Evolutionary conservation across 495 filamentous ascomycete genomes (phyloP).

Genomic region (Neurospora sp.): DNA sequence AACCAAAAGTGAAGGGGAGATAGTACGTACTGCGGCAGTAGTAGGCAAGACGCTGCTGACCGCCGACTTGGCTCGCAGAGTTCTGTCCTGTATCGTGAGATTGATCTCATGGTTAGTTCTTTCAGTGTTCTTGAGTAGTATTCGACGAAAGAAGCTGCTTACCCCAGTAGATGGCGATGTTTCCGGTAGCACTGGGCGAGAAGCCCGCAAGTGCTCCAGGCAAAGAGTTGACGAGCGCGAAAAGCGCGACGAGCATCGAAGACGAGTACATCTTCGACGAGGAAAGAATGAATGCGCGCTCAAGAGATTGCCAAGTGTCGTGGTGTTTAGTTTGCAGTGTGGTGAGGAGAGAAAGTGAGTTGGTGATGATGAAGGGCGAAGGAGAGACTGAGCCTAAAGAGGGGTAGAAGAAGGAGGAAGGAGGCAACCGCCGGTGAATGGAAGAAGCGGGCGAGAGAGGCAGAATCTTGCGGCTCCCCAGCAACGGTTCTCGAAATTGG

Average conservation of each 20-base stretch:
- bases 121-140: not conserved
- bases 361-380: not conserved
- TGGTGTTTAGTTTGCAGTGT: not conserved
- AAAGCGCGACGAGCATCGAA: constrained; percentile 3
- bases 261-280: constrained; percentile 1
- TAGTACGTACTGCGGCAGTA: constrained; percentile 44
- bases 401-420: not conserved
- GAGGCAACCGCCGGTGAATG: not conserved
- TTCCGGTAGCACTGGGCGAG: constrained; percentile 37
- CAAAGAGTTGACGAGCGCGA: constrained; percentile 2
- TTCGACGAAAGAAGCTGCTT: not conserved
- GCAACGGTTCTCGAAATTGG: not conserved
- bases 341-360: not conserved
- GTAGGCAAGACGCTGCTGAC: constrained; percentile 38
- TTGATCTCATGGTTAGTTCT: not conserved
- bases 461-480: not conserved
- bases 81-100: constrained; percentile 33
- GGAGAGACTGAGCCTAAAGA: not conserved
- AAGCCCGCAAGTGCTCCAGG: constrained; percentile 32
- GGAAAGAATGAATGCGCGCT: not conserved
- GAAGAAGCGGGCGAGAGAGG: not conserved
- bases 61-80: constrained; percentile 30
- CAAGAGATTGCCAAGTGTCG: not conserved
- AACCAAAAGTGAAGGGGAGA: not conserved
- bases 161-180: constrained; percentile 60